Evolutionary conservation across 805 yeast genomes (phyloP), one percentile per base, ranked within the genome.

Genomic region (Myxozyma mucilagina): DNA sequence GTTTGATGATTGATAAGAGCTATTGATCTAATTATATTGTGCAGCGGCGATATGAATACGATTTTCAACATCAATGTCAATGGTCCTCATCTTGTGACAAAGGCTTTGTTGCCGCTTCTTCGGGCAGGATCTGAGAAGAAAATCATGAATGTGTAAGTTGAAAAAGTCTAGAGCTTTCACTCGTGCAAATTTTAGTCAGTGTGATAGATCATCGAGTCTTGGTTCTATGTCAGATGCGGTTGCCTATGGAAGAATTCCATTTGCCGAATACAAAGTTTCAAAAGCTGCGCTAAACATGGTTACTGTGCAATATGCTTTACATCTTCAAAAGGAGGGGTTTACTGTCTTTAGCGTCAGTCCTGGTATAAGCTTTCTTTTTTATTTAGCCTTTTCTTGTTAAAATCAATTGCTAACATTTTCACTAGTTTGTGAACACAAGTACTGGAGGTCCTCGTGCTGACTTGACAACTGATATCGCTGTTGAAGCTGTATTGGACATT

Each of bases 221-320:
- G 9, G 44, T 5, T 41, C 44, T 14, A 8, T 41, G 13, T 7
- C 20, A 7, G 6, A 14, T 7, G 44, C 16, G 6, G 13, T 41
- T 13, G 29, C 11, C 4, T 48, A 18, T 35, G 38, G 16, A 6
- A 4, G 4, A 5, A 18, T 48, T 14, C 38, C 35, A 5, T 13
- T 24, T 48, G 34, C 35, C 7, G 31, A 38, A 10, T 48, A 48
- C 52, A 16, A 36, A 13, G 32, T 48, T 7, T 31, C 41, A 13
- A 48, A 48, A 29, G 41, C 52, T 8, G 52, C 52, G 6, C n/a
- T 48, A 4, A 48, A 48, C 16, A 48, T 48, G 52, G 18, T 48
- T 9, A 18, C 52, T 6, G 41, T 41, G 9, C 44, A 41, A 13
- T 41, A 41, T 14, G 44, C 44, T 14, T 8, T 14, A n/a, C 13